Evolutionary conservation across 2,329 filamentous ascomycete genomes (phyloP), one percentile per base, ranked within the genome.

Genomic region (Catunica adiposa): DNA sequence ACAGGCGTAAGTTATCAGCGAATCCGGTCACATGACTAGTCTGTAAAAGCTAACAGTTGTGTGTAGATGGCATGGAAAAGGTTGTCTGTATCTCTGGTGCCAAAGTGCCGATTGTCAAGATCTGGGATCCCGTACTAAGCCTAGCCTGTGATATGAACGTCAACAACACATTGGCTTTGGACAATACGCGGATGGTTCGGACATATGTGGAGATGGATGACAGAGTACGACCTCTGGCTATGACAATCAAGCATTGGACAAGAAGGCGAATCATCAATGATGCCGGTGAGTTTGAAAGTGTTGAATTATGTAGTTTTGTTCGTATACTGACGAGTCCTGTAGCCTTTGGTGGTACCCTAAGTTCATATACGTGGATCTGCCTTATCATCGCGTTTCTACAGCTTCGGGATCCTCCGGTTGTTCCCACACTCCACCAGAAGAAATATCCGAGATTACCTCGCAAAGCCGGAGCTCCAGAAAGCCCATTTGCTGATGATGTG

Each of bases 311-410:
- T 7, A 25, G 3, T n/a, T 25, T 25, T 7, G 4, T 31, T 57
- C 44, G 9, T 40, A 25, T 42, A 15, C 22, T 17, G n/a, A 44
- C 5, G 7, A n/a, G 20, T 44, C 15, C 20, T 4, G 40, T 1
- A 94, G 92, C 86, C 58, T 88, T 89, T 66, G 89, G 92, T 60
- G 89, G 88, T 57, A 98, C 92, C 5, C 75, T 98, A 59, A 97
- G 90, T 68, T 98, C 92, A 17, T 98, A 98, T 66, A 96, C 92
- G 22, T 98, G 92, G 92, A 97, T 97, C 66, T 98, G 92, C 69
- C 80, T 98, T 75, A 94, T 97, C 62, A 84, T 98, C 66, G 94
- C 89, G 62, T 98, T 97, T 65, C 76, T 98, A 25, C 92, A 98
- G 69, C 84, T 88, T 53, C 82, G 89, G 63, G 77, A 84, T 58